Conservation (phyloP, 2,329 filamentous ascomycete species). For the Chaetomiaceae sp. region DNA sequence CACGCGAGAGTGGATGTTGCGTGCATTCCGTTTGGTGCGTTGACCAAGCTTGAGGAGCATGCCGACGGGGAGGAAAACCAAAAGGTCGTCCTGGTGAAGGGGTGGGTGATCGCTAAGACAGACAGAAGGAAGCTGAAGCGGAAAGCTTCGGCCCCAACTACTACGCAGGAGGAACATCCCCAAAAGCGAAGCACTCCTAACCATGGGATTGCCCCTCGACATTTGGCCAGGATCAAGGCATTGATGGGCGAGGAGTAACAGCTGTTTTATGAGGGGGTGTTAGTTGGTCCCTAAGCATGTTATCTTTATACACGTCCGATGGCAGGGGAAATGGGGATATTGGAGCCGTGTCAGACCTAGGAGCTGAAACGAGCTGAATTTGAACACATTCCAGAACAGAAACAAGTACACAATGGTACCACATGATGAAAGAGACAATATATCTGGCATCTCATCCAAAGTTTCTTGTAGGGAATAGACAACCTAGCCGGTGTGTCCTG, state of each 20-base stretch:
- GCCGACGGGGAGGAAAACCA: neutral
- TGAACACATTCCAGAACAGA: too few species aligned
- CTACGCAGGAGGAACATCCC: neutral
- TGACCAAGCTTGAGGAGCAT: conserved; percentile 7
- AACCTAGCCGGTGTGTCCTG: neutral
- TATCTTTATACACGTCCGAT: too few species aligned
- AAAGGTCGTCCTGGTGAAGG: conserved; percentile 11
- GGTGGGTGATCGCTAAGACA: conserved; percentile 5
- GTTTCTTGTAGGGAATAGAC: conserved; percentile 9
- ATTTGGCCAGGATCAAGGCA: conserved; percentile 1
- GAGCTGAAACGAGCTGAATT: too few species aligned
- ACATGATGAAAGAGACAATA: too few species aligned
- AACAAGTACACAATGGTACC: too few species aligned
- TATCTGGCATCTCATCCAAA: too few species aligned
- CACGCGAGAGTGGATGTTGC: neutral
- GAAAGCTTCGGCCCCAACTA: neutral
- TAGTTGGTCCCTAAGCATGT: too few species aligned
- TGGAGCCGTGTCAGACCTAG: too few species aligned
- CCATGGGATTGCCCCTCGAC: neutral
- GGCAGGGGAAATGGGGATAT: too few species aligned
- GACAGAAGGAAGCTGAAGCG: neutral
- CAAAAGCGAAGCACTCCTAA: neutral
- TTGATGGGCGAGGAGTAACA: neutral
- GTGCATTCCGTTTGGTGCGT: conserved; percentile 10
- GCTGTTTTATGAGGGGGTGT: neutral